phyloP scores from a whole-genome alignment of 2,329 filamentous ascomycete species.

The Colletotrichum truncatum region DNA sequence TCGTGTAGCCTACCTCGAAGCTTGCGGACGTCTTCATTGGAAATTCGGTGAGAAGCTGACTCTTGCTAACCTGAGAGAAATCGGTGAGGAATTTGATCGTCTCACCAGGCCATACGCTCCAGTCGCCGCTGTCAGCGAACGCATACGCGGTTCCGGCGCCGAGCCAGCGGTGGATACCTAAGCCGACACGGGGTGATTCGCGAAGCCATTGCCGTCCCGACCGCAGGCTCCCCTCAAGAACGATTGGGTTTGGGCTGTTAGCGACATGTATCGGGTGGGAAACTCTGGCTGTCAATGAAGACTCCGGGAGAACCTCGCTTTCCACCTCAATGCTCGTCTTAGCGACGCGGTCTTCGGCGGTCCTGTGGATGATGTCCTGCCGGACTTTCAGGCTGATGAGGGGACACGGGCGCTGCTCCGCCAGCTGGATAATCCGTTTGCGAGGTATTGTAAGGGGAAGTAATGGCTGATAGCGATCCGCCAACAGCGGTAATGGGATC shows the following conservation, averaged over 20 bases:
- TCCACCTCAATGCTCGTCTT: constrained; percentile 45
- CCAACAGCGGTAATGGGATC: constrained; percentile 42
- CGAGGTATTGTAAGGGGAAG: constrained; percentile 45
- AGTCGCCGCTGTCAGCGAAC: constrained; percentile 53
- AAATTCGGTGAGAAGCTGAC: constrained; percentile 40
- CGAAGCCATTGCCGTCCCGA: constrained; percentile 30
- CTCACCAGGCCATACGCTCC: constrained; percentile 39
- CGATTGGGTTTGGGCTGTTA: constrained; percentile 39
- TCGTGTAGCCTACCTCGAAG: constrained; percentile 52
- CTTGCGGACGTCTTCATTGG: constrained; percentile 43
- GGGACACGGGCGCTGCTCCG: constrained; percentile 48
- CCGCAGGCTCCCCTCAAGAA: constrained; percentile 47
- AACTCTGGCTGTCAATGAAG: constrained; percentile 46
- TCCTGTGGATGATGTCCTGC: constrained; percentile 46
- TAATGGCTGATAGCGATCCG: constrained; percentile 50
- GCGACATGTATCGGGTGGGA: constrained; percentile 43
- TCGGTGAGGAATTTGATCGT: constrained; percentile 43
- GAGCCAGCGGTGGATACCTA: constrained; percentile 45
- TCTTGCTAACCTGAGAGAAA: constrained; percentile 41
- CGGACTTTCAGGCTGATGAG: constrained; percentile 46
- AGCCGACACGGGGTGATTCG: constrained; percentile 38
- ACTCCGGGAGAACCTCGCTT: constrained; percentile 48
- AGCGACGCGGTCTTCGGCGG: constrained; percentile 4
- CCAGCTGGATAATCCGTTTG: constrained; percentile 46
- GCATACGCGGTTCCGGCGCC: constrained; percentile 46